phyloP scores from a whole-genome alignment of 768 basidiomycete genomes.

The Dentipellis sp. region DNA sequence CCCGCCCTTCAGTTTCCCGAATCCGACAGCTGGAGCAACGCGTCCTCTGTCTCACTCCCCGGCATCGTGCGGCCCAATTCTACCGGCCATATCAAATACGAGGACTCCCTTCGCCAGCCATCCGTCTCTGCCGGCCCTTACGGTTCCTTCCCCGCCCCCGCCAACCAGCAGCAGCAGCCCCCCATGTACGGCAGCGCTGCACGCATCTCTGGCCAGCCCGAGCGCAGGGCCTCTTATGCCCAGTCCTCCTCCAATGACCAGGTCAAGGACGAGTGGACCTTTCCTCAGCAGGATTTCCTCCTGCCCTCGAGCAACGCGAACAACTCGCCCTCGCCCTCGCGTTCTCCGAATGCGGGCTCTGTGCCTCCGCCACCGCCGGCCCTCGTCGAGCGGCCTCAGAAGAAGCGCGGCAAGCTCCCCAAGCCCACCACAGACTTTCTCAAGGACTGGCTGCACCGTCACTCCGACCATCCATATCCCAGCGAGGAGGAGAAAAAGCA shows the following conservation, averaged over 20 bases:
- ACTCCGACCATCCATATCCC: conserved; percentile 85
- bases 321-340: conserved; percentile 34
- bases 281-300: conserved; percentile 52
- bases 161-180: conserved; percentile 33
- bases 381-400: conserved; percentile 67
- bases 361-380: conserved; percentile 36
- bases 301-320: conserved; percentile 28
- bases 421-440: conserved; percentile 87
- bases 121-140: conserved; percentile 47
- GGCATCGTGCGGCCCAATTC: conserved; percentile 15
- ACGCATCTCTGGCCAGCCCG: conserved; percentile 65
- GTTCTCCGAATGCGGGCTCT: conserved; percentile 34
- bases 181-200: conserved; percentile 53
- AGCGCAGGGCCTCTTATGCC: conserved; percentile 40
- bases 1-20: conserved; percentile 17
- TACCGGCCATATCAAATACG: conserved; percentile 40
- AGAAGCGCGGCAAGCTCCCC: conserved; percentile 81
- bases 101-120: conserved; percentile 60
- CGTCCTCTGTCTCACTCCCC: conserved; percentile 10
- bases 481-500: conserved; percentile 89
- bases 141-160: conserved; percentile 22
- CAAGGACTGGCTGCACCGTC: conserved; percentile 82
- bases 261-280: conserved; percentile 66
- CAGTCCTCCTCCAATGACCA: conserved; percentile 27
- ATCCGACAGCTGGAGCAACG: conserved; percentile 9